Evolutionary conservation across 169 alveolate genomes (phyloP), one percentile per base, ranked within the genome.

Genomic region (Blepharisma undulans): DNA sequence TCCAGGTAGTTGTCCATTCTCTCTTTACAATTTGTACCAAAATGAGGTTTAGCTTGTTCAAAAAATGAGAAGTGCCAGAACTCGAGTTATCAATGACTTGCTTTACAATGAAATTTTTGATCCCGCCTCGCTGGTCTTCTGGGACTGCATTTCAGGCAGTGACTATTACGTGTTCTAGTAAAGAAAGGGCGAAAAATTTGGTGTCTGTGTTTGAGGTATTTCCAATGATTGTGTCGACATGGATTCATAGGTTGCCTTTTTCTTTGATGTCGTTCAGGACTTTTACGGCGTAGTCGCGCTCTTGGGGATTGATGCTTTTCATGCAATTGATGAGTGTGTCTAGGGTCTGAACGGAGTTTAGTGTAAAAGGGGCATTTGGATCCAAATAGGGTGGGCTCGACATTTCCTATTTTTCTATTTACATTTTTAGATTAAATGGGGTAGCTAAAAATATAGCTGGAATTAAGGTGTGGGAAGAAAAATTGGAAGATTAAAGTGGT

Each of bases 1-100:
- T 98, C 99, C 99, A 99, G 14, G 98, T 96, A 12, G 99, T 99
- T 3, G 99, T 99, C 99, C 99, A 99, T 94, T 99, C 99, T 91
- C 98, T 97, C 92, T 98, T 98, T 22, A 99, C 98, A 71, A 98
- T 98, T 93, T 96, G 93, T 90, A 96, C 92, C 93, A 98, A 91
- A 18, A 98, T 94, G 77, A 96, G 97, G 93, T 98, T 97, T 61
- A 98, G 94, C 81, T 98, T 97, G 76, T 97, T 97, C 21, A 98
- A 91, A 32, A 97, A 93, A 90, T 98, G 99, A 87, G 89, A 60
- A 48, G 89, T 16, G 2, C 30, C 34, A 19, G 89, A 34, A n/a
- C 77, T 36, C 25, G 89, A 21, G 34, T 82, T 82, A 4, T 82
- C 89, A 61, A 92, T 92, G 59, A 92, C 89, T 87, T 95, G 89